Base-by-base conservation (phyloP, 495 filamentous ascomycete genomes). In the Xylaria telfairii region DNA sequence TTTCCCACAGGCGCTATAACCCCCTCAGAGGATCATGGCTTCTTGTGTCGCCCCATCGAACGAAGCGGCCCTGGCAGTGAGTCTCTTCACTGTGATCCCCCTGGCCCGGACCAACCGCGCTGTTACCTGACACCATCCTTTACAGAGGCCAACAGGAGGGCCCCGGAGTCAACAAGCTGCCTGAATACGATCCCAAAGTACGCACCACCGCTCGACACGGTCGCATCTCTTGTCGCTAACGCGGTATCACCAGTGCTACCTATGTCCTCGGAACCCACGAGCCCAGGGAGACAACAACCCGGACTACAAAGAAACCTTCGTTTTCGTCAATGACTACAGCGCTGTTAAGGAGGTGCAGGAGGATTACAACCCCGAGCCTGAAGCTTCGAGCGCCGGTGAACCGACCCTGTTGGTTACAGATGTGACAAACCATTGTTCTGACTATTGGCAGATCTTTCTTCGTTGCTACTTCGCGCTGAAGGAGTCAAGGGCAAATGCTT, bases 61-160 rank as follows among this genome's bases (percentile, higher is more conserved):
- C 93, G 69, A 97, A 98, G 87, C 87, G 96, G 68, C 96, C 96
- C 74, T 99, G 96, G 96, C 96, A 98, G 96, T 98, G 83, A 89
- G 94, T 88, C 15, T 63, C 21, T 69, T 30, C 51, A 19, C 46
- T 39, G 49, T 19, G 47, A 32, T 21, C 28, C 4, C 24, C 24
- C 13, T 66, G 44, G 42, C 34, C 30, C 54, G 9, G 54, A 57
- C 69, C 54, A 32, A 56, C 17, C 51, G 26, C 69, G 37, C 10
- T 19, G 28, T n/a, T 70, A 30, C 37, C 74, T 77, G n/a, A 54
- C 46, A 26, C 46, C 37, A 19, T 71, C 46, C 21, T 21, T 12
- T 46, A 4, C 57, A 98, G 95, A 86, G 96, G 96, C 68, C 92
- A 94, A 72, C 92, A 98, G 82, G 96, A 99, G 83, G 88, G 86